Percentiles rank a stretch among this genome's conserved stretches.
phyloP scores from a whole-genome alignment of 1,284 basidiomycete genomes.

The Irpex rosettiformis region DNA sequence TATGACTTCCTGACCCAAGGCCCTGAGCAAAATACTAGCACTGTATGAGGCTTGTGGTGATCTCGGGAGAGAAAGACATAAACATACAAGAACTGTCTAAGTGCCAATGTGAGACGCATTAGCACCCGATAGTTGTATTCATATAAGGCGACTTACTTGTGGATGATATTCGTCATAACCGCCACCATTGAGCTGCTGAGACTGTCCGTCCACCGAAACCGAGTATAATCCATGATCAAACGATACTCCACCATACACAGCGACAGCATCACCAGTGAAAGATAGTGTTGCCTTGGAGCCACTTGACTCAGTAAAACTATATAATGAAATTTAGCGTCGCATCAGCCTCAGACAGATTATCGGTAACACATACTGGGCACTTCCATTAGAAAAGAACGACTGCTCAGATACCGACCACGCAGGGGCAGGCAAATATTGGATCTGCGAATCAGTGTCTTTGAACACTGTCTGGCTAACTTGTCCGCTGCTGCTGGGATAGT shows the following conservation, averaged over 20 bases:
- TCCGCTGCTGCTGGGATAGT: not conserved
- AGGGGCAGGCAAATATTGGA: constrained; percentile 37
- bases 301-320: constrained; percentile 37
- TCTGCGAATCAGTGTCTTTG: constrained; percentile 38
- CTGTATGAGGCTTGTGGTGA: constrained; percentile 10
- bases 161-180: constrained; percentile 34
- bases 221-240: constrained; percentile 44
- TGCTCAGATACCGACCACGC: constrained; percentile 33
- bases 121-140: not conserved
- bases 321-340: constrained; percentile 9
- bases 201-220: constrained; percentile 41
- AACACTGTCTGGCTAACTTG: constrained; percentile 27
- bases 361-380: constrained; percentile 35
- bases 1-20: constrained; percentile 33
- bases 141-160: constrained; percentile 27
- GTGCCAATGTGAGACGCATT: too few species aligned
- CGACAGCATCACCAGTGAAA: constrained; percentile 49
- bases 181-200: constrained; percentile 32
- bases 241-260: constrained; percentile 48
- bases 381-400: constrained; percentile 33
- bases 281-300: constrained; percentile 39
- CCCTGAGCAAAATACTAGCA: constrained; percentile 37
- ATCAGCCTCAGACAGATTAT: not conserved
- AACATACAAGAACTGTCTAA: constrained; percentile 6
- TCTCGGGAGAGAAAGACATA: not conserved